Evolutionary conservation across 1,284 basidiomycete species (phyloP).

Genomic region (Trichosporon coremiiforme): DNA sequence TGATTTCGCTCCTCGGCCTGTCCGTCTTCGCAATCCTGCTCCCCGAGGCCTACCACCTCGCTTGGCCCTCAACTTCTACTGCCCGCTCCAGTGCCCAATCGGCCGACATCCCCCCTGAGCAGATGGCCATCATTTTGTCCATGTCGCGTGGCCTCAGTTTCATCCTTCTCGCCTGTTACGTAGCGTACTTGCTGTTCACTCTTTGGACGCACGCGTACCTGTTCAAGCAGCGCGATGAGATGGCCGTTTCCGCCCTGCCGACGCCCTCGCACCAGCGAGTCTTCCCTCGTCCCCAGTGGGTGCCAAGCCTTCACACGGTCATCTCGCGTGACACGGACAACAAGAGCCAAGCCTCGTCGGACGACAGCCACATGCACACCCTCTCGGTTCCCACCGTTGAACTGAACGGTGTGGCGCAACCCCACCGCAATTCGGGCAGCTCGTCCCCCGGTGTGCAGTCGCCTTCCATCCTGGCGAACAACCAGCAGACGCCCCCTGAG

Average conservation of each 20-base stretch:
- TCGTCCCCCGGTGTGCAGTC: neutral
- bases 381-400: slow-evolving; percentile 6
- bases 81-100: slow-evolving; percentile 18
- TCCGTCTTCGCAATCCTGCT: slow-evolving; percentile 71
- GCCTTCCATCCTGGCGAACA: slow-evolving; percentile 15
- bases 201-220: slow-evolving; percentile 66
- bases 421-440: neutral
- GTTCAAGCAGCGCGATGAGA: slow-evolving; percentile 56
- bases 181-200: slow-evolving; percentile 51
- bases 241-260: slow-evolving; percentile 42
- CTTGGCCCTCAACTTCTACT: slow-evolving; percentile 42
- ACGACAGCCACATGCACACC: neutral
- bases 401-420: neutral
- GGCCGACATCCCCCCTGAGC: slow-evolving; percentile 33
- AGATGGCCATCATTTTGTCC: slow-evolving; percentile 52
- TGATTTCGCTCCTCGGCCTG: slow-evolving; percentile 75
- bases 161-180: slow-evolving; percentile 64
- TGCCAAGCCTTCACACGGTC: slow-evolving; percentile 40
- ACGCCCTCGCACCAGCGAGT: slow-evolving; percentile 46
- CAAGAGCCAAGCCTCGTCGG: slow-evolving; percentile 5
- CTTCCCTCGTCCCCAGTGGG: slow-evolving; percentile 55
- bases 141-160: slow-evolving; percentile 61
- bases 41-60: slow-evolving; percentile 67
- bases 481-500: slow-evolving; percentile 6
- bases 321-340: slow-evolving; percentile 23